Evolutionary conservation across 2,329 filamentous ascomycete species (phyloP), one percentile per base, ranked within the genome.

Genomic region (Aspergillus fumigatus): DNA sequence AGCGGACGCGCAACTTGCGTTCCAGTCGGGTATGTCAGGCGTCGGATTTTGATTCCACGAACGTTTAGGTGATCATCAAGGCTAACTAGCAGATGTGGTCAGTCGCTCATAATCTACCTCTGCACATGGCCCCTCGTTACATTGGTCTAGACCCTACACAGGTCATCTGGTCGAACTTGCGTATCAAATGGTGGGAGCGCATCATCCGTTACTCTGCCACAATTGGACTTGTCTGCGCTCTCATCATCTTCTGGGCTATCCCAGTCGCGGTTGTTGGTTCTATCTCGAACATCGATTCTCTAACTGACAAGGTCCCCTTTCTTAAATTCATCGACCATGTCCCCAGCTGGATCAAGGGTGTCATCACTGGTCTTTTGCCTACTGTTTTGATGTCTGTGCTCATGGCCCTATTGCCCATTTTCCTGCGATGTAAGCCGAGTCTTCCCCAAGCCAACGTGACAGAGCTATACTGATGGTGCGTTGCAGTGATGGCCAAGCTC

Each of bases 241-340:
- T 95, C 55, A 88, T 97, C 68, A 81, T 97, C 62, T 97, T 97
- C 79, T 99, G 94, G 85, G 82, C 85, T 3, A 81, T 89, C 52
- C 86, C 86, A 0, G 82, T 96, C 8, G 90, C 88, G 3, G 80
- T 92, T 45, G 92, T 97, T 48, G 92, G 91, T 72, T 77, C 86
- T 32, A 88, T 97, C 66, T 95, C 92, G 56, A 96, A 97, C 73
- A 83, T 99, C 64, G 81, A 84, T 57, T 86, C 83, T 58, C 77
- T 97, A 40, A 81, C 77, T 2, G 75, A 84, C 59, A 79, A 75
- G 17, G 78, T 92, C 27, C 80, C 78, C 4, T 96, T 86, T 79
- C 79, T 97, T 29, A 70, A 72, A 1, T 97, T 91, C 79, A 84
- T 97, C 65, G 77, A 86, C 52, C 73, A 85, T 27, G 80, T 96